Conservation (phyloP, 352 stramenopile species). For the Sclerospora graminicola region DNA sequence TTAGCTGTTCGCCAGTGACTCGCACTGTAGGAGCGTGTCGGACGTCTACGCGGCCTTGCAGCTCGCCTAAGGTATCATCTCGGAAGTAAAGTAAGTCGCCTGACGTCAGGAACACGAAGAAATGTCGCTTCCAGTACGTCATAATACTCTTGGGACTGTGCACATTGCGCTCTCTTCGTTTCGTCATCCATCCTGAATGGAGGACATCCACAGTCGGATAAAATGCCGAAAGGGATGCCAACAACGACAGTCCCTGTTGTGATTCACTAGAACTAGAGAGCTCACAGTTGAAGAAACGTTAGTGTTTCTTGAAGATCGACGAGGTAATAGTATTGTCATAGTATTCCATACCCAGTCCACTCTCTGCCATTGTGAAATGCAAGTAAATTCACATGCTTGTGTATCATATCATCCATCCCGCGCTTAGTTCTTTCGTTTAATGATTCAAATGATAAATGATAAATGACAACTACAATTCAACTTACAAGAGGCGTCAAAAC, state of each 20-base stretch:
- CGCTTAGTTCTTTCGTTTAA: neutral
- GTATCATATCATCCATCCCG: neutral
- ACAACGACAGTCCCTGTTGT: conserved; percentile 64
- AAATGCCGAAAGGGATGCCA: conserved; percentile 67
- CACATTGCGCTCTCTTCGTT: conserved; percentile 60
- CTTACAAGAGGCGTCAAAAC: conserved; percentile 58
- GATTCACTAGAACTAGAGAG: conserved; percentile 46
- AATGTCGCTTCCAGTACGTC: conserved; percentile 79
- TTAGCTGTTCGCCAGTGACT: conserved; percentile 60
- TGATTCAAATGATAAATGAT: neutral
- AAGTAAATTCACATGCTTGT: conserved; percentile 59
- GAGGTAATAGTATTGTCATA: neutral
- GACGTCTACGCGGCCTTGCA: conserved; percentile 69
- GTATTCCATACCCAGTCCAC: conserved; percentile 33
- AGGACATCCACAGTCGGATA: conserved; percentile 62
- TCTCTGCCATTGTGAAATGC: conserved; percentile 69
- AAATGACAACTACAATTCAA: neutral
- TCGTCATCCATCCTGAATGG: conserved; percentile 63
- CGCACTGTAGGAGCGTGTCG: conserved; percentile 67
- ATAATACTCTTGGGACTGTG: conserved; percentile 72
- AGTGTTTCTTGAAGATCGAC: neutral
- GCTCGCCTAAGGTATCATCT: conserved; percentile 56
- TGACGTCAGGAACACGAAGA: conserved; percentile 63
- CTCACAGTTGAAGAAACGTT: neutral
- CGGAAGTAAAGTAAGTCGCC: conserved; percentile 73